These are phyloP conservation scores for Colletotrichum simmondsii DNA, from an alignment of 2,329 filamentous ascomycete species.

Conservation along the genomic window DNA sequence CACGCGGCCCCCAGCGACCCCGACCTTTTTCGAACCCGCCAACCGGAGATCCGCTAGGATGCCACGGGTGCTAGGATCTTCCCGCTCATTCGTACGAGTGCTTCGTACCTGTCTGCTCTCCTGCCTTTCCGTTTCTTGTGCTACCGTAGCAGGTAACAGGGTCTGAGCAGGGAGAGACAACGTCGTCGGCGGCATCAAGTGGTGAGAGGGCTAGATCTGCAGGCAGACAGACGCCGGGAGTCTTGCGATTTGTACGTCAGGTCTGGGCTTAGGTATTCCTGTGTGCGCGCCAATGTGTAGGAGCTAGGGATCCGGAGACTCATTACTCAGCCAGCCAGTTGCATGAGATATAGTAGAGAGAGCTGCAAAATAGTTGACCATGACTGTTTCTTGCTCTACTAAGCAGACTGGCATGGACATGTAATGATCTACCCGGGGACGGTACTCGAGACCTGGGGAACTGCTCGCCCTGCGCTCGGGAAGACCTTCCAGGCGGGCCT, in stretches of 20 bases:
- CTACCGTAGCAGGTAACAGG: background rate
- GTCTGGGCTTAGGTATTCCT: background rate
- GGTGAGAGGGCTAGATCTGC: background rate
- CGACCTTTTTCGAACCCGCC: background rate
- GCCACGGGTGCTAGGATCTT: slow-evolving; percentile 25
- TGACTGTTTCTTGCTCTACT: background rate
- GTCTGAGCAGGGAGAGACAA: background rate
- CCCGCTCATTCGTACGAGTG: slow-evolving; percentile 16
- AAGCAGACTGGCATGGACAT: background rate
- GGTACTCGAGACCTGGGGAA: background rate
- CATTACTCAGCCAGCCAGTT: background rate
- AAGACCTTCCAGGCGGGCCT: slow-evolving; percentile 6
- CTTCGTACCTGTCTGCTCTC: background rate
- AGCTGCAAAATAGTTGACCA: background rate
- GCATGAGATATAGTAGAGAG: too few relatives aligned
- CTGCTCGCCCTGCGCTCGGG: slow-evolving; percentile 4
- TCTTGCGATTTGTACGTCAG: background rate
- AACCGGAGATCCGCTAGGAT: slow-evolving; percentile 25
- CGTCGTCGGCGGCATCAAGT: background rate
- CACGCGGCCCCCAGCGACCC: slow-evolving; percentile 18
- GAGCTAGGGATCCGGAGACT: background rate
- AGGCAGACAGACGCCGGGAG: background rate
- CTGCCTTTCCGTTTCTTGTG: background rate
- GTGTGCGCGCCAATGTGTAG: background rate
- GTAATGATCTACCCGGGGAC: background rate